Percentiles rank a stretch among this genome's conserved stretches.
Evolutionary conservation across 2,329 filamentous ascomycete genomes (phyloP).

Genomic region (Stachybotrys elegans): DNA sequence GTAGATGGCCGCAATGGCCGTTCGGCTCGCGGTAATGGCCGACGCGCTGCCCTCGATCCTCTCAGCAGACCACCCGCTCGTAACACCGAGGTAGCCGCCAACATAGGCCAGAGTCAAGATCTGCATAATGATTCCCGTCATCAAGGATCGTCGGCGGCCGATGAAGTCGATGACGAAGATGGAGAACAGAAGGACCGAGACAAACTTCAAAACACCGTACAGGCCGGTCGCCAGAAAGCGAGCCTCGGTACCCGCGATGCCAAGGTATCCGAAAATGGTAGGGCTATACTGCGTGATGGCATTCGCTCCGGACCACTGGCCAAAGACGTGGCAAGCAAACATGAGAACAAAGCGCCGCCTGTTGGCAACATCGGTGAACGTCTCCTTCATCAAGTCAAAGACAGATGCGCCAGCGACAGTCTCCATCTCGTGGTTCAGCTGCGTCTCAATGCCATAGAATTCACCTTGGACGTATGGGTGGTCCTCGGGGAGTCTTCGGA

Average conservation of each 20-base stretch:
- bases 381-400: constrained; percentile 28
- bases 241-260: constrained; percentile 15
- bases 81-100: constrained; percentile 22
- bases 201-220: constrained; percentile 22
- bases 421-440: constrained; percentile 28
- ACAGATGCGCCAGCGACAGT: constrained; percentile 22
- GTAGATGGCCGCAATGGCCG: constrained; percentile 37
- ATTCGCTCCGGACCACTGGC: constrained; percentile 22
- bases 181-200: constrained; percentile 19
- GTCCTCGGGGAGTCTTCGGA: constrained; percentile 19
- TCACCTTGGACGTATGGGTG: constrained; percentile 20
- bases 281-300: constrained; percentile 24
- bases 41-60: constrained; percentile 11
- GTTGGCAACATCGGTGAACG: constrained; percentile 18
- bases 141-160: constrained; percentile 24
- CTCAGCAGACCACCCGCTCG: constrained; percentile 15
- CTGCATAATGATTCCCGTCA: constrained; percentile 26
- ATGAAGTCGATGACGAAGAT: constrained; percentile 25
- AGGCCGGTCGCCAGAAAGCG: constrained; percentile 19
- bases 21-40: constrained; percentile 26
- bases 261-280: constrained; percentile 22
- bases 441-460: constrained; percentile 21
- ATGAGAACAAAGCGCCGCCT: constrained; percentile 23
- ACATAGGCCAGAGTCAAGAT: constrained; percentile 23
- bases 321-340: constrained; percentile 21